Conservation (phyloP, 192 early-diverging fungal species). For the Oehlia diaphana region DNA sequence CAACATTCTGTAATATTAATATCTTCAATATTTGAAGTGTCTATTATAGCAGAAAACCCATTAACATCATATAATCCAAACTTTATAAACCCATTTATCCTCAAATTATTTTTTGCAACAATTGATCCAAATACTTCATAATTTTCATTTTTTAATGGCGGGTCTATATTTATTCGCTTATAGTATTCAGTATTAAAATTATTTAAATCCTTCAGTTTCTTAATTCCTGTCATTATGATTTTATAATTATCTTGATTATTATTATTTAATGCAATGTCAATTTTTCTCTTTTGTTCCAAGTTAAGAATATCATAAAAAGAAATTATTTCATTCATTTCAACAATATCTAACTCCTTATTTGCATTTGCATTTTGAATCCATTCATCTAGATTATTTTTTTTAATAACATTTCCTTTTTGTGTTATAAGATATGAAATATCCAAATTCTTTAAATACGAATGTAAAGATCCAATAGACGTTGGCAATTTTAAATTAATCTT, state of each 20-base stretch:
- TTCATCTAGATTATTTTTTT: not conserved
- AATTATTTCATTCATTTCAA: not conserved
- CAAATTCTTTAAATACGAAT: not conserved
- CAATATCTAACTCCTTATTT: not conserved
- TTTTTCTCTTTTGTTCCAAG: not conserved
- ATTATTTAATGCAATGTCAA: not conserved
- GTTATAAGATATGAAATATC: not conserved
- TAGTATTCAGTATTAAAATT: not conserved
- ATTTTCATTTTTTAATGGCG: not conserved
- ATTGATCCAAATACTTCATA: not conserved
- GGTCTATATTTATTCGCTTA: not conserved
- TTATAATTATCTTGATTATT: not conserved
- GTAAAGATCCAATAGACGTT: not conserved
- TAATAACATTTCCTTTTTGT: not conserved
- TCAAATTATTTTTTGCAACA: not conserved
- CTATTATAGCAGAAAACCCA: not conserved
- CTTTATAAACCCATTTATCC: not conserved
- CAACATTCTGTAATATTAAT: not conserved
- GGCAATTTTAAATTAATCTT: not conserved
- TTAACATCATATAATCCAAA: not conserved
- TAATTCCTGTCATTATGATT: not conserved
- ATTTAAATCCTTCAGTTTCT: not conserved
- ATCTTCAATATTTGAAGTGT: not conserved
- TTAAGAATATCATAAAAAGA: not conserved
- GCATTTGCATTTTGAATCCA: not conserved